Conservation (phyloP, 2,329 filamentous ascomycete genomes). For the Talaromyces marneffei region DNA sequence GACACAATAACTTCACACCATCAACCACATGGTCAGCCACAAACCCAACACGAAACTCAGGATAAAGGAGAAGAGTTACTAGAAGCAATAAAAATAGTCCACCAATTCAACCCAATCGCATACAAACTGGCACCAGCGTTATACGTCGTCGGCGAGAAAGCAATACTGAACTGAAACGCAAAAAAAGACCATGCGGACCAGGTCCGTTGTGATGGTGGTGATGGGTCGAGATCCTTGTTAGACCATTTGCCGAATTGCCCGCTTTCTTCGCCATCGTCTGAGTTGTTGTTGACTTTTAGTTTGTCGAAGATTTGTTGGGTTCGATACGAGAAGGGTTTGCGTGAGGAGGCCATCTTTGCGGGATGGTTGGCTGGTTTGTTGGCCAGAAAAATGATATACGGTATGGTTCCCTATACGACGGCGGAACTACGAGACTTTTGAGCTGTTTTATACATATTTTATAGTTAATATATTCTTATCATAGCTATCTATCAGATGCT, state of each 20-base stretch:
- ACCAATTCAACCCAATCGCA: constrained; percentile 11
- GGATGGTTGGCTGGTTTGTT: background rate
- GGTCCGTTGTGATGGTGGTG: constrained; percentile 3
- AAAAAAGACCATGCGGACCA: constrained; percentile 12
- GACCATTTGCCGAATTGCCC: constrained; percentile 11
- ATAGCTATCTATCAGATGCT: background rate
- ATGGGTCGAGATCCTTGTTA: constrained; percentile 12
- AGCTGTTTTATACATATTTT: background rate
- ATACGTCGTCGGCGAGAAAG: constrained; percentile 11
- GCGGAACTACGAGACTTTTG: background rate
- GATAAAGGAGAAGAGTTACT: background rate
- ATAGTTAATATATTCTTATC: background rate
- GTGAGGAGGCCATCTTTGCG: background rate
- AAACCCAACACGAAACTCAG: background rate
- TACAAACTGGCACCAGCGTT: constrained; percentile 9
- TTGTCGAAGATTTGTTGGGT: background rate
- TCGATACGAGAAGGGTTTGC: background rate
- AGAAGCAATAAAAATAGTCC: constrained; percentile 13
- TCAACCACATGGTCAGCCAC: background rate
- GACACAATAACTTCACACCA: constrained; percentile 6
- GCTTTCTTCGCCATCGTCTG: background rate
- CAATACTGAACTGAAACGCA: constrained; percentile 12
- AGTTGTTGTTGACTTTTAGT: background rate
- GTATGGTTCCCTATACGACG: background rate
- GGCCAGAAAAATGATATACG: background rate